Base-by-base conservation (phyloP, 1,284 basidiomycete species). In the Sanguinoderma infundibulare region DNA sequence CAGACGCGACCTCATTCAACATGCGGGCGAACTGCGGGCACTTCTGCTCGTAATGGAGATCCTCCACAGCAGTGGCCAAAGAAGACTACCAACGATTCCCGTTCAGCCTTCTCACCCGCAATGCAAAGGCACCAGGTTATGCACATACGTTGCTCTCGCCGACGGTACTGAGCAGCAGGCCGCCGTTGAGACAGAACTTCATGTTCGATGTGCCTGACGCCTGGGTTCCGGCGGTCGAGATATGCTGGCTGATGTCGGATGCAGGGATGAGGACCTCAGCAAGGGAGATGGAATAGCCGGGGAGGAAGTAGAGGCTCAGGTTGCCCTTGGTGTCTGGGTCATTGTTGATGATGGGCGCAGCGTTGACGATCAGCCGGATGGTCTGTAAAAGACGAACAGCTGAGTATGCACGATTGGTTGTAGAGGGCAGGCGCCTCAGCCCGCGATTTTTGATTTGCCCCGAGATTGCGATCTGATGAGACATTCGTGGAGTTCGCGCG, bases 181-280 rank as follows among this genome's bases (percentile, higher is more conserved):
- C 95, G 51, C 95, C 95, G 70, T 95, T 96, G 51, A 94, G 73
- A 70, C 89, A 90, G 79, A 92, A 92, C 80, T 98, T 97, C 95
- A 97, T 97, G 82, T 97, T 96, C 38, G 91, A 92, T 20, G 91
- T 93, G 34, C 90, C 90, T 2, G 87, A 89, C n/a, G 89, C 89
- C 73, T 97, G 95, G 0, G 95, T 97, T 53, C 96, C 95, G 1
- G 95, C 95, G 9, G 95, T 97, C 35, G 91, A 94, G 75, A 98
- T 97, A 75, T 97, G 96, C 72, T 96, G 92, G 64, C 87, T 90
- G 77, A 97, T 91, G 73, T 97, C 95, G 20, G 91, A 91, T 6
- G 96, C 92, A 17, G 95, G 96, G 65, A 96, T 95, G 69, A 98
- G 82, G 42, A 97, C 81, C 75, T 98, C 95, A 2, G 95, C 95